phyloP scores from a whole-genome alignment of 495 filamentous ascomycete genomes.

The Penicillium ucsense region DNA sequence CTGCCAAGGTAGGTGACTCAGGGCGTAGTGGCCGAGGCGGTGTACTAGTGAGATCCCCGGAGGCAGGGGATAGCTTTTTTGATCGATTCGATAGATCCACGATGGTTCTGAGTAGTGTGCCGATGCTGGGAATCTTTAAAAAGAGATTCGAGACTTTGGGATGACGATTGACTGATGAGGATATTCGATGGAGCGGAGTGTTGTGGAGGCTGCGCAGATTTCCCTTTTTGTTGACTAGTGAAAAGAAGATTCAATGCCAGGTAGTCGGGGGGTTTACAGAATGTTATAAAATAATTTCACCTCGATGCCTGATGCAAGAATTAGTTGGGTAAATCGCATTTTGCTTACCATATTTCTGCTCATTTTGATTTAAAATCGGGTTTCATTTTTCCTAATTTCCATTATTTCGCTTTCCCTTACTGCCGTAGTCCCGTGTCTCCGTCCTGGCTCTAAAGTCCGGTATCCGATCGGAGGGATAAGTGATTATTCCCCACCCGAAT shows the following conservation, averaged over 20 bases:
- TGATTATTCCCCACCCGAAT: not conserved
- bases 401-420: not conserved
- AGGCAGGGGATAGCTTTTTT: not conserved
- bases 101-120: not conserved
- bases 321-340: no score
- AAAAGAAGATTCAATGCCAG: not conserved
- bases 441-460: slow-evolving; percentile 3
- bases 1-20: slow-evolving; percentile 27
- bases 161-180: no score
- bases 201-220: not conserved
- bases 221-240: not conserved
- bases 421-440: slow-evolving; percentile 1
- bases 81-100: not conserved
- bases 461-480: slow-evolving; percentile 5
- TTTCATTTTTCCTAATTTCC: not conserved
- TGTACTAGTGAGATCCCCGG: slow-evolving; percentile 4
- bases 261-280: not conserved
- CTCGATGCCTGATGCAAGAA: not conserved
- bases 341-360: no score
- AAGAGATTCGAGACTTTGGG: no score
- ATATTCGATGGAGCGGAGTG: not conserved
- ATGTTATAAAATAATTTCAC: slow-evolving; percentile 1
- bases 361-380: no score
- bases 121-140: not conserved
- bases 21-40: slow-evolving; percentile 11